phyloP scores from a whole-genome alignment of 306 rosid genomes.

The Gynostemma pentaphyllum region DNA sequence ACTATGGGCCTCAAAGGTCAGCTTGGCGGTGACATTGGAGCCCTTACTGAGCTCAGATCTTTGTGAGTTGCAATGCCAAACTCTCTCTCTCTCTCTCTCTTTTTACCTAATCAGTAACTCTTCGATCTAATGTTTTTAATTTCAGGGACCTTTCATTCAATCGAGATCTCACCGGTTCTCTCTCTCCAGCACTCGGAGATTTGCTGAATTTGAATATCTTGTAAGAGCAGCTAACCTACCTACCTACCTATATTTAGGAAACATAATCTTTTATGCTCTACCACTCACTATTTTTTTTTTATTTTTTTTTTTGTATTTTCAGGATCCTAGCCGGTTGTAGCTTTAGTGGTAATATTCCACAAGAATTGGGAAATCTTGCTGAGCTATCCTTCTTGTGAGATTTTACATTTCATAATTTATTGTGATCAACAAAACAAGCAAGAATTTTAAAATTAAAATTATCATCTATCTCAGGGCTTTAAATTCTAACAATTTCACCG shows the following conservation, averaged over 20 bases:
- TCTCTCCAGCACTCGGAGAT: constrained; percentile 39
- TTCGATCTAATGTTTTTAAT: constrained; percentile 1
- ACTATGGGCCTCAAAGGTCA: constrained; percentile 46
- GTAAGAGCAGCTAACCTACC: constrained; percentile 37
- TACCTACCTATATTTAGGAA: too few relatives aligned
- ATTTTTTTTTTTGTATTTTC: constrained; percentile 14
- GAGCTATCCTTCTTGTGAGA: constrained; percentile 78
- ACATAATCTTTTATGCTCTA: neutral
- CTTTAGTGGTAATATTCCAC: constrained; percentile 74
- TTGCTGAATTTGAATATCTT: constrained; percentile 45
- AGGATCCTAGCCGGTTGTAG: constrained; percentile 91
- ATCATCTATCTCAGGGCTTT: constrained; percentile 55
- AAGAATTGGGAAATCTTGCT: constrained; percentile 62
- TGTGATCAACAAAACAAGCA: neutral
- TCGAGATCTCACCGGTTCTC: constrained; percentile 39
- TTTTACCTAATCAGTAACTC: too few relatives aligned
- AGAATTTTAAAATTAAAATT: neutral
- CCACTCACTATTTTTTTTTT: neutral
- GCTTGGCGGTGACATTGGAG: constrained; percentile 52
- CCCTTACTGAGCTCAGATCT: constrained; percentile 47
- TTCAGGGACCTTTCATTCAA: constrained; percentile 69
- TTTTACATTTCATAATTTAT: neutral
- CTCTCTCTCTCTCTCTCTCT: too few relatives aligned
- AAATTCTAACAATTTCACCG: constrained; percentile 69
- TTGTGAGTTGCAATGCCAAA: constrained; percentile 53